A percentile compares a stretch with the other conserved stretches of the same genome.
These are phyloP conservation scores for Thinopyrum obtusiflorum DNA, from an alignment of 202 grass and related monocot species.

Conservation along the genomic window DNA sequence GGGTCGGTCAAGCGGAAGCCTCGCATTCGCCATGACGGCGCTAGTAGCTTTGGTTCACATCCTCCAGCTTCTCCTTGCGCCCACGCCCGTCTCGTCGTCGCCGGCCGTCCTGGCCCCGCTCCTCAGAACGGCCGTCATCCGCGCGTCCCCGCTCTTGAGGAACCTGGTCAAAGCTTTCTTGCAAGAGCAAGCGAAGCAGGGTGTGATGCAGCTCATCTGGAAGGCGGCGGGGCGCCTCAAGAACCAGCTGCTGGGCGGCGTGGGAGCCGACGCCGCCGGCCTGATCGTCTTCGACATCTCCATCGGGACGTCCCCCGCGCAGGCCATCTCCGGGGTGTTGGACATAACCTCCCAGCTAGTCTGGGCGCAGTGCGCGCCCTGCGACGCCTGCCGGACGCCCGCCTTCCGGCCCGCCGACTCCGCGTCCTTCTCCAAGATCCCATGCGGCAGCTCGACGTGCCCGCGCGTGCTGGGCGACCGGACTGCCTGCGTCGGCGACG, in stretches of 20 bases:
- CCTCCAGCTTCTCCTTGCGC: neutral
- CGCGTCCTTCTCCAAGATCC: neutral
- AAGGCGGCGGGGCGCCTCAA: neutral
- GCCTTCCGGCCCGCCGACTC: neutral
- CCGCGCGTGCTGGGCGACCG: neutral
- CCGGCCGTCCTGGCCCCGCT: neutral
- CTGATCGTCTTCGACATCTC: neutral
- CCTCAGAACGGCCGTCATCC: neutral
- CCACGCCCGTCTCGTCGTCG: neutral
- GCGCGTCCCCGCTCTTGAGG: neutral
- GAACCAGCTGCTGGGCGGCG: neutral
- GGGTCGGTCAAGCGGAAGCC: neutral
- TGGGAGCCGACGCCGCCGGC: neutral
- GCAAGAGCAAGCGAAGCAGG: neutral
- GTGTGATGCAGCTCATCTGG: neutral
- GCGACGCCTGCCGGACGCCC: neutral
- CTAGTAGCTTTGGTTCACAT: neutral
- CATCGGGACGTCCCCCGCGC: neutral
- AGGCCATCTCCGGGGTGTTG: neutral
- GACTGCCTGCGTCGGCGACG: neutral
- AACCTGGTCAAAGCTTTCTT: neutral
- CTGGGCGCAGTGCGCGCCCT: constrained; percentile 7
- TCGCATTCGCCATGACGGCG: neutral
- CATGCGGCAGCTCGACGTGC: neutral
- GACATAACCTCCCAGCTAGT: constrained; percentile 2